These are phyloP conservation scores for Bocquillonia castaneifolia DNA, from an alignment of 441 rosid species.

Conservation along the genomic window DNA sequence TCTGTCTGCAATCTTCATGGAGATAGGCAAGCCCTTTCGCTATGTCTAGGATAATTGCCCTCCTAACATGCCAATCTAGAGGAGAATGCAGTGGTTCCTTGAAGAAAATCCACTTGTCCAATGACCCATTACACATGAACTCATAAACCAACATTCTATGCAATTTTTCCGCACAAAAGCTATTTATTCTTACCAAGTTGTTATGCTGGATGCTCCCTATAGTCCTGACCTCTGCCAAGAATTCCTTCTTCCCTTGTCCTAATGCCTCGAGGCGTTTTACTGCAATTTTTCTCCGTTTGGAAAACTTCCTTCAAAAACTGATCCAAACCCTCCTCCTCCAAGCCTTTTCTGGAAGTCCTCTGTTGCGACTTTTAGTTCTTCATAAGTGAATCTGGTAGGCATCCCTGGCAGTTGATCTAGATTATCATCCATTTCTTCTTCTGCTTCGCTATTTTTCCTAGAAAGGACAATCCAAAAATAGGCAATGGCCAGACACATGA, in stretches of 20 bases:
- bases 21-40: constrained; percentile 24
- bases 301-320: too few species aligned
- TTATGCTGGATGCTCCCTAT: constrained; percentile 20
- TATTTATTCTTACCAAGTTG: constrained; percentile 17
- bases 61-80: constrained; percentile 18
- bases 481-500: not conserved
- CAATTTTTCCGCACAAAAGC: constrained; percentile 22
- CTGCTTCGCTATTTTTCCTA: not conserved
- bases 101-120: constrained; percentile 16
- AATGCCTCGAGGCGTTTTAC: too few species aligned
- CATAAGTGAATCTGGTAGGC: too few species aligned
- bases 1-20: constrained; percentile 18
- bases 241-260: too few species aligned
- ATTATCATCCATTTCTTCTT: too few species aligned
- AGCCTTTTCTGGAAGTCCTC: too few species aligned
- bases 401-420: too few species aligned
- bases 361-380: too few species aligned
- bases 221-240: constrained; percentile 9
- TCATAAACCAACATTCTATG: constrained; percentile 20
- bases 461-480: not conserved
- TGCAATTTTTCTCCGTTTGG: too few species aligned
- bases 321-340: too few species aligned
- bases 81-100: not conserved
- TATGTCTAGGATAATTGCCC: constrained; percentile 6
- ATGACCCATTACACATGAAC: constrained; percentile 22